Evolutionary conservation across 306 rosid genomes (phyloP).

Genomic region (Fragaria vesca): DNA sequence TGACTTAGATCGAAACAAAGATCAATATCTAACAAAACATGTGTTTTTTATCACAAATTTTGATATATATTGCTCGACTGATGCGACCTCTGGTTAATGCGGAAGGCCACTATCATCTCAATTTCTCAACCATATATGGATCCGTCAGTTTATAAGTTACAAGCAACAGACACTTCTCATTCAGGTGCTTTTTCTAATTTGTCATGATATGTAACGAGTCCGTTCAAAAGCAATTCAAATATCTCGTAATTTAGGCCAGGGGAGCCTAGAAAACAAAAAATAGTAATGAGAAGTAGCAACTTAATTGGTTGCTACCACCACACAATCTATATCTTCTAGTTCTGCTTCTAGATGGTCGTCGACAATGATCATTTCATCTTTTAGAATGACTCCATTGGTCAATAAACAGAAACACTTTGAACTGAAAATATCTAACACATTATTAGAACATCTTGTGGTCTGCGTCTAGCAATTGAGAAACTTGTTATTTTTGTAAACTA

Average conservation of each 20-base stretch:
- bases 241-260: background rate
- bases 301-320: background rate
- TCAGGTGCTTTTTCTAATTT: background rate
- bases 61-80: background rate
- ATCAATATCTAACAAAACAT: too few species aligned
- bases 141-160: too few species aligned
- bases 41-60: too few species aligned
- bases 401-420: background rate
- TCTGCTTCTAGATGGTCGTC: background rate
- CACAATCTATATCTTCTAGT: constrained; percentile 4
- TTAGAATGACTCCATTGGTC: background rate
- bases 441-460: background rate
- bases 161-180: background rate
- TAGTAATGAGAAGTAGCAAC: background rate
- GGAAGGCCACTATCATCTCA: background rate
- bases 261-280: background rate
- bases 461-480: background rate
- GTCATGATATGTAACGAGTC: background rate
- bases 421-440: background rate
- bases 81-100: background rate
- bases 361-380: background rate
- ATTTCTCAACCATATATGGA: background rate
- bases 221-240: background rate
- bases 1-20: too few species aligned
- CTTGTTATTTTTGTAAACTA: too few species aligned